A percentile compares a stretch with the other conserved stretches of the same genome.
phyloP scores from a whole-genome alignment of 495 filamentous ascomycete genomes.

The Parachaetomium inaequale region DNA sequence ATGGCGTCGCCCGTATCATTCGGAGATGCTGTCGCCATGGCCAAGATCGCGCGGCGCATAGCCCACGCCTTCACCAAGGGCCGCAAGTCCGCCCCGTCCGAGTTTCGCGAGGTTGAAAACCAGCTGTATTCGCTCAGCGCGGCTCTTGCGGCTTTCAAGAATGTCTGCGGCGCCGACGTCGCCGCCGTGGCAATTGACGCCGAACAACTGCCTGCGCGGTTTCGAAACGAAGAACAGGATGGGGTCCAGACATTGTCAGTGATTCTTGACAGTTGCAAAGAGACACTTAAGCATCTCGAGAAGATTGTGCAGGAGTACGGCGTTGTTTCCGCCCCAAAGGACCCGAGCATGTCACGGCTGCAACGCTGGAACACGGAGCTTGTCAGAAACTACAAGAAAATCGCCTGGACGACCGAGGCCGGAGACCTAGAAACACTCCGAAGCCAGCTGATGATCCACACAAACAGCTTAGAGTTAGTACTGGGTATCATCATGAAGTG shows the following conservation, averaged over 20 bases:
- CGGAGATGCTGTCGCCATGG: constrained; percentile 19
- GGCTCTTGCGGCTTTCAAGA: constrained; percentile 11
- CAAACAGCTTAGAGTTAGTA: constrained; percentile 18
- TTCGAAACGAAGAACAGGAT: background rate
- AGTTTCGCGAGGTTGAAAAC: constrained; percentile 25
- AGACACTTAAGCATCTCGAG: constrained; percentile 23
- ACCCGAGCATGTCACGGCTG: constrained; percentile 9
- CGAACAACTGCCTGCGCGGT: background rate
- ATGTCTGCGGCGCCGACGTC: constrained; percentile 2
- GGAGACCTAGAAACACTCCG: constrained; percentile 17
- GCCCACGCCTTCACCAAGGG: constrained; percentile 20
- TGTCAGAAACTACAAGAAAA: constrained; percentile 21
- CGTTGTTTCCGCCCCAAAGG: background rate
- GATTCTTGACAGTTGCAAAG: constrained; percentile 15
- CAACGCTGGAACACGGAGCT: constrained; percentile 17
- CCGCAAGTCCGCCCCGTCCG: constrained; percentile 17
- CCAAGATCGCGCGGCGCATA: constrained; percentile 18
- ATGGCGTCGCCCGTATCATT: constrained; percentile 23
- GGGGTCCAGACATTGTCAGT: background rate
- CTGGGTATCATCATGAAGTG: constrained; percentile 20
- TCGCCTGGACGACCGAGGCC: constrained; percentile 21
- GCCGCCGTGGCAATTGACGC: background rate
- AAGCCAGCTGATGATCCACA: constrained; percentile 21
- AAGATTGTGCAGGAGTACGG: constrained; percentile 16
- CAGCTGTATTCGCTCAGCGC: constrained; percentile 22